Base-by-base conservation (phyloP, 768 basidiomycete species). In the Lentinula boryana region DNA sequence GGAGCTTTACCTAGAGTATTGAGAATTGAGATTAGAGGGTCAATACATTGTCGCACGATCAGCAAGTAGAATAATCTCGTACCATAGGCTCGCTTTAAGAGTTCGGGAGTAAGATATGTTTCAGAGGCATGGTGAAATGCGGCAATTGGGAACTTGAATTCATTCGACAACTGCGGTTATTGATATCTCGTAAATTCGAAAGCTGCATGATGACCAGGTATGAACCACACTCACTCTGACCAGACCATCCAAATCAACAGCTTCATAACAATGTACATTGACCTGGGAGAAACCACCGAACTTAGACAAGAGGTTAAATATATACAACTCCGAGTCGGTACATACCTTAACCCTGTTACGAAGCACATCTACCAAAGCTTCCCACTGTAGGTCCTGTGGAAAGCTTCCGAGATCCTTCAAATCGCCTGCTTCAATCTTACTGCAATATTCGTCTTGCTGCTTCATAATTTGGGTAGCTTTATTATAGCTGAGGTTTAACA, bases 321-420 rank as follows among this genome's bases (percentile, higher is more conserved):
- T 15, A 13, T 13, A 6, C 23, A 44, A 31, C 6, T n/a, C 13
- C 7, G 15, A 56, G 56, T 15, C 2, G n/a, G 41, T 16, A 56
- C 59, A 52, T 13, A 87, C 88, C 77, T 89, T 93, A 51, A 91
- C 89, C 58, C 82, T 80, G 13, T 92, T 91, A 64, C 92, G 76
- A 6, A 93, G 71, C 1, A 92, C 88, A 67, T 92, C 89, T 0
- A 89, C 86, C 21, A 92, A 73, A 1, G 88, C 81, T 67, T 92
- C 89, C 89, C 88, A 91, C 67, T 90, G 82, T 15, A 92, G 75
- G 50, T 82, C 82, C 50, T 89, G 81, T 0, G 90, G 89, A 68
- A 88, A 89, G 56, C 76, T 81, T 44, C 54, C 23, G 12, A 48
- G 36, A n/a, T 18, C 53, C 13, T 36, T 53, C 23, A 36, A 10